Evolutionary conservation across 768 basidiomycete species (phyloP), one percentile per base, ranked within the genome.

Genomic region (Boletus patriciae): DNA sequence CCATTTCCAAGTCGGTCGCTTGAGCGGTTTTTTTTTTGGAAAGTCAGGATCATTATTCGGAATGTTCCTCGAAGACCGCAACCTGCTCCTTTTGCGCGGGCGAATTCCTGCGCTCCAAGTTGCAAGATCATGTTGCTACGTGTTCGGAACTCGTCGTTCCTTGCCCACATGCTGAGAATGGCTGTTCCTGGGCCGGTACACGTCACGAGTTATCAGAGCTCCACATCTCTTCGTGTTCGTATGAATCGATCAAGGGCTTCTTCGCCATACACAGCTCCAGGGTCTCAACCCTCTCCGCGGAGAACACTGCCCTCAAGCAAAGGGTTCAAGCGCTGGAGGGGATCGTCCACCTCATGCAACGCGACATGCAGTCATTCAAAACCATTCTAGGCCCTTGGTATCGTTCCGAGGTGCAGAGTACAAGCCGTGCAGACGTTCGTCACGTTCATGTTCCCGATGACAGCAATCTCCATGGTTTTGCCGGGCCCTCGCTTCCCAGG

Each of bases 381-480:
- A 71, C 63, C n/a, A 82, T 80, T 6, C 69, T 94, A 16, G 88
- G 88, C 0, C 90, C 85, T 0, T 87, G 86, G 86, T 83, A 78
- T 63, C 68, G 73, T 23, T 69, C 76, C 23, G 76, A 72, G 23
- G 76, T 31, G 62, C 67, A 62, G 42, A 68, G 63, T 48, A 55
- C 59, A 50, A 58, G 37, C 49, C 64, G 40, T 56, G 49, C 52
- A 19, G 61, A 62, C 42, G 31, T 16, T n/a, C 67, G 27, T 23
- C 50, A 45, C 16, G 41, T 33, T 43, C 65, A 56, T 12, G 51
- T 42, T 47, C 29, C 59, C 15, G 60, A 66, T 33, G 58, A 61
- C 18, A 38, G 18, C 13, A 54, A 46, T 38, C 34, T 53, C 36
- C 62, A 55, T 19, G 59, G 53, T 37, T 59, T 55, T 0, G 15